Conservation (phyloP, 2,329 filamentous ascomycete species). For the Trichoderma oligosporum region DNA sequence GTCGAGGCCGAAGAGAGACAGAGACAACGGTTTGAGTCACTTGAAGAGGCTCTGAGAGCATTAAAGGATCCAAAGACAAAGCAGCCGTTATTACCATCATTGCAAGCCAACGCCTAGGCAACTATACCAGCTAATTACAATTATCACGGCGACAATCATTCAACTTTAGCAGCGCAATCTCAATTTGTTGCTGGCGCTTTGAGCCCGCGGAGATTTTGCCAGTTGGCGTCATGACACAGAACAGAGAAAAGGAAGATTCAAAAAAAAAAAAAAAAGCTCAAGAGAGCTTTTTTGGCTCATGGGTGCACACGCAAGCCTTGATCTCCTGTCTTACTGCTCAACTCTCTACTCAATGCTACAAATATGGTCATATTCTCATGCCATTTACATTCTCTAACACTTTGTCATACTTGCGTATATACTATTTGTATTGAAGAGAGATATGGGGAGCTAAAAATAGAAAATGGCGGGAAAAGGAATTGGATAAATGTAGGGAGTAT, state of each 20-base stretch:
- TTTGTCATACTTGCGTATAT: background rate
- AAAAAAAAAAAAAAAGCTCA: background rate
- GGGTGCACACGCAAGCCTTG: background rate
- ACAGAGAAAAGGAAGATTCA: background rate
- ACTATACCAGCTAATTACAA: background rate
- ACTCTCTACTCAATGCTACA: background rate
- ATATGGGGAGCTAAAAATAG: background rate
- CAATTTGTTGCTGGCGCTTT: too few species aligned
- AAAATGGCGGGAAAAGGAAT: background rate
- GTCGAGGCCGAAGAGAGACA: slow-evolving; percentile 44
- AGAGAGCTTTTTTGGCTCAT: background rate
- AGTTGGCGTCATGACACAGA: background rate
- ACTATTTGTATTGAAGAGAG: background rate
- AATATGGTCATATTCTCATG: background rate
- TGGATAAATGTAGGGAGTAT: background rate
- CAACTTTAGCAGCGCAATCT: background rate
- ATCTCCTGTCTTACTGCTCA: background rate
- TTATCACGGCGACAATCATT: slow-evolving; percentile 1
- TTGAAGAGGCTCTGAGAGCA: slow-evolving; percentile 52
- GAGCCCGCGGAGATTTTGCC: too few species aligned
- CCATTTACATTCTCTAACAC: too few species aligned
- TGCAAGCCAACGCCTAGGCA: slow-evolving; percentile 25
- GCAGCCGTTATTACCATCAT: slow-evolving; percentile 46
- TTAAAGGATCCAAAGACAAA: slow-evolving; percentile 57
- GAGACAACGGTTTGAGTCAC: slow-evolving; percentile 45